These are phyloP conservation scores for Babesia divergens DNA, from an alignment of 169 alveolate genomes.

Conservation along the genomic window DNA sequence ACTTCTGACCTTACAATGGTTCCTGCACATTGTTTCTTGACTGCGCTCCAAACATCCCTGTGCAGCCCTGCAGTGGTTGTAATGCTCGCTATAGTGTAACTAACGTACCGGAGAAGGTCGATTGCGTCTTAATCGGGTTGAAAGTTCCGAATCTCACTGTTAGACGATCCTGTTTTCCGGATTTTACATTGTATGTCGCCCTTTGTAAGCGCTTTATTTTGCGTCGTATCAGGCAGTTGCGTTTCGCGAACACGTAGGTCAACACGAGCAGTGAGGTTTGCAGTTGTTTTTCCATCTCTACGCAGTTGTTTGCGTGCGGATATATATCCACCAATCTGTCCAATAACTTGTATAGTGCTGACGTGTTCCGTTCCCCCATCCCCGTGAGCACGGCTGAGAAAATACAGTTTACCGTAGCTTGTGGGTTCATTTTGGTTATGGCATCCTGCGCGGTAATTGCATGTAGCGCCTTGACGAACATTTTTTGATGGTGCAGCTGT, in stretches of 20 bases:
- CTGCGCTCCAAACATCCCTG: conserved; percentile 27
- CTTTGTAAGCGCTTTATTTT: background rate
- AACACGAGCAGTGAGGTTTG: background rate
- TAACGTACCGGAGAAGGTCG: background rate
- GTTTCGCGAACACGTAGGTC: background rate
- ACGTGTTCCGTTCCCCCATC: background rate
- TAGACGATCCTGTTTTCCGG: background rate
- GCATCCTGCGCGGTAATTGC: background rate
- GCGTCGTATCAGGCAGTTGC: background rate
- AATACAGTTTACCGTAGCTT: conserved; percentile 12
- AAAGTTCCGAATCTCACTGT: background rate
- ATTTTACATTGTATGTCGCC: background rate
- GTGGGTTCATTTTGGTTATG: background rate
- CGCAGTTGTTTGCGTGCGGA: background rate
- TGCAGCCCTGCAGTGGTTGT: conserved; percentile 35
- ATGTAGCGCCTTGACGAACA: background rate
- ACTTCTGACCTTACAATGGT: conserved; percentile 25
- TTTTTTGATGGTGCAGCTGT: background rate
- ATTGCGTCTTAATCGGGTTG: background rate
- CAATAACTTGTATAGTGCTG: background rate
- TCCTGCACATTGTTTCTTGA: background rate
- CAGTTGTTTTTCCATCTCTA: conserved; percentile 9
- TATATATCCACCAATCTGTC: background rate
- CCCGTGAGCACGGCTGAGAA: conserved; percentile 15
- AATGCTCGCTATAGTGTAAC: background rate